Evolutionary conservation across 2,329 filamentous ascomycete genomes (phyloP), one percentile per base, ranked within the genome.

Genomic region (Trichophyton rubrum): DNA sequence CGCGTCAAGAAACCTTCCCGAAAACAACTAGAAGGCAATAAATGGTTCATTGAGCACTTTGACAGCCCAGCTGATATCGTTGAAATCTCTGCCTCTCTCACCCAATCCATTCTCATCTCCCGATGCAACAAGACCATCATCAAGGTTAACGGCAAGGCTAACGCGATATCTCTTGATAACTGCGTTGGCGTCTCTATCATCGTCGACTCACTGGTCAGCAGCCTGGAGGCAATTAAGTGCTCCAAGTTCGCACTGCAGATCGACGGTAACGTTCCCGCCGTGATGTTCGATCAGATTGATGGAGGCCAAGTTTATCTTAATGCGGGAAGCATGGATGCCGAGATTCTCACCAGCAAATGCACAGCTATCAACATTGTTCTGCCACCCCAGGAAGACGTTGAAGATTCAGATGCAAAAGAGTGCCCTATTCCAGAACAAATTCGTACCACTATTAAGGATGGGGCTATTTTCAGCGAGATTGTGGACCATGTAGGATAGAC

Each of bases 121-220:
- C 87, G 88, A 67, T 97, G 92, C 81, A 90, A 85, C 75, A 93
- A 93, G 75, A 88, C 88, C 3, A 95, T 91, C 24, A 82, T 99
- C 68, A 88, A 95, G 67, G 79, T 99, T 70, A 87, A 84, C 70
- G 91, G 90, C 75, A 99, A 99, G 76, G 90, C 89, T 61, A 99
- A 99, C 72, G 90, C 93, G n/a, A 88, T 99, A 64, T 92, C 90
- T 3, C 82, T 97, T 67, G 93, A 97, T 76, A 96, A 96, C 77
- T 92, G 87, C 60, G 83, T 81, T 55, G 86, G 89, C 57, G 79
- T 95, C 17, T 95, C 89, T 30, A 82, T 99, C 59, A 84, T 97
- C 58, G 82, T 97, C 59, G 92, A 97, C 68, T 89, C 85, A 0
- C 84, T 97, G 9, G 89, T 97, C 56, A 95, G 89, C 56, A 90